Evolutionary conservation across 2,329 filamentous ascomycete genomes (phyloP), one percentile per base, ranked within the genome.

Genomic region (Chaetomium olivaceum): DNA sequence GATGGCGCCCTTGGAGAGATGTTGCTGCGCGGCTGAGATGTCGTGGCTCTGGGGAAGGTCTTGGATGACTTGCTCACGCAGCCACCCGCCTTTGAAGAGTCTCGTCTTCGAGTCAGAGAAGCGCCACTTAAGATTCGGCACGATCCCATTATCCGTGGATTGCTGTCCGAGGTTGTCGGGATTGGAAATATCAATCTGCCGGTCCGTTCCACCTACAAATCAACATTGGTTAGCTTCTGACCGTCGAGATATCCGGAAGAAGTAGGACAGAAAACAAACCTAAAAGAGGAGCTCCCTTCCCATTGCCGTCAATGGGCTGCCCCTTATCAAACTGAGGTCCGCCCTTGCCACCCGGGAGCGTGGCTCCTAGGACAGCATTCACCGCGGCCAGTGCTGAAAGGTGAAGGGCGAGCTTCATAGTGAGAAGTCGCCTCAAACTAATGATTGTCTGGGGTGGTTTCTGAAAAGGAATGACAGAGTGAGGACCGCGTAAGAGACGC

Each of bases 121-220:
- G 61, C 85, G 85, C 88, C 88, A 86, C 74, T 90, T 90, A 70
- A 90, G 78, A 72, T 90, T 91, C 0, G 85, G 85, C 0, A 91
- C 87, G 12, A 83, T 77, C 19, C 88, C 89, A 57, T 80, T 81
- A 72, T 91, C 88, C 1, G 88, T 90, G 19, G 80, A 78, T 70
- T 89, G 83, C 56, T 80, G 80, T 16, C 85, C 87, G 0, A 91
- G 81, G 71, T 87, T 87, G 67, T 87, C 84, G 0, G 87, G 88
- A 70, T 90, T 89, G 67, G 87, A 81, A 2, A 85, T 75, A 70
- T 90, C 88, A 27, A 89, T 75, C 59, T 81, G 77, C 58, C 82
- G 78, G 72, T 91, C 88, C 25, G 88, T 90, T 31, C 87, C 88
- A 19, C 87, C 88, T 89, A 61, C 12, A 27, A n/a, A 7, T 11